Evolutionary conservation across 2,329 filamentous ascomycete genomes (phyloP).

Genomic region (Colletotrichum simmondsii): DNA sequence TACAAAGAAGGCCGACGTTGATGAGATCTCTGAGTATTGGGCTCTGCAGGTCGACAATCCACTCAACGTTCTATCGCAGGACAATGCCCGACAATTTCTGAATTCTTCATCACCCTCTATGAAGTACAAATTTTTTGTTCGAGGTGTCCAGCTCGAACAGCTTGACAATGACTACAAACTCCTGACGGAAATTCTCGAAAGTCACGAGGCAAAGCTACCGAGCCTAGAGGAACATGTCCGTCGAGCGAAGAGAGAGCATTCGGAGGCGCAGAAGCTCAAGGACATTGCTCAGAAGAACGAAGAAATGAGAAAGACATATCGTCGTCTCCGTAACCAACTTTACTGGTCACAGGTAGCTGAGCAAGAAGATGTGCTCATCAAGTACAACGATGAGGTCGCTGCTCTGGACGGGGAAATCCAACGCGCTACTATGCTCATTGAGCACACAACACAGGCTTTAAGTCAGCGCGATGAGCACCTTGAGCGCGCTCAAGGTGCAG

Average conservation of each 20-base stretch:
- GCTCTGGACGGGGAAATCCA: constrained; percentile 49
- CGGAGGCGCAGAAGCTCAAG: constrained; percentile 36
- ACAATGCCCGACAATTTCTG: constrained; percentile 92
- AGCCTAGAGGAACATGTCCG: constrained; percentile 72
- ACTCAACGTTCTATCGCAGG: constrained; percentile 94
- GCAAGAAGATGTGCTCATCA: constrained; percentile 68
- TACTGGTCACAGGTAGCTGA: constrained; percentile 91
- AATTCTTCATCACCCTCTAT: constrained; percentile 83
- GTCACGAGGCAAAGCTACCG: constrained; percentile 72
- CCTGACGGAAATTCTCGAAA: constrained; percentile 82
- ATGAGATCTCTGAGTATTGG: constrained; percentile 94
- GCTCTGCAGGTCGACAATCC: constrained; percentile 96
- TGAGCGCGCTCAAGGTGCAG: neutral
- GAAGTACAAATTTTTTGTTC: constrained; percentile 97
- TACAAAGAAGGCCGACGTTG: constrained; percentile 85
- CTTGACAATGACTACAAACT: constrained; percentile 91
- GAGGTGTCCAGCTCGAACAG: constrained; percentile 92
- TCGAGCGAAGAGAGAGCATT: constrained; percentile 64
- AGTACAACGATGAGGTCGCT: constrained; percentile 40
- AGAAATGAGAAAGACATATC: constrained; percentile 65
- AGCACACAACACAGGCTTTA: constrained; percentile 52
- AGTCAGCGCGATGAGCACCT: constrained; percentile 24
- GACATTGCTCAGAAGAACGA: constrained; percentile 49
- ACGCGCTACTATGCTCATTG: constrained; percentile 55
- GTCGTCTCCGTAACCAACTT: constrained; percentile 71